Base-by-base conservation (phyloP, 192 early-diverging fungal species). In the Rhizophagus sp. region DNA sequence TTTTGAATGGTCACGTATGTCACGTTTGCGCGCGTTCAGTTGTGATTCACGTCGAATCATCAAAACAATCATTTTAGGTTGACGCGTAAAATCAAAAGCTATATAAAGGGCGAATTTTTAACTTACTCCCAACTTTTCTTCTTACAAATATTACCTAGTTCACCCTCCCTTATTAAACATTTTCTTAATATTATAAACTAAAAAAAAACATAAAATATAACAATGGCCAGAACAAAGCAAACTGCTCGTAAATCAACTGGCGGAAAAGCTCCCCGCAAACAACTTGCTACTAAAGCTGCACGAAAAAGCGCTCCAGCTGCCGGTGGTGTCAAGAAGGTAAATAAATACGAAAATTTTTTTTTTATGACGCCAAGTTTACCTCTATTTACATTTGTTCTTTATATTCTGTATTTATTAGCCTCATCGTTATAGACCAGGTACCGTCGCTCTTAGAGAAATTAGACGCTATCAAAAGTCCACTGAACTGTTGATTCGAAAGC, bases 221-320 rank as follows among this genome's bases (percentile, higher is more conserved):
- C 74, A 83, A 90, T 90, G 88, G 89, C 87, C 64, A 87, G 88
- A 82, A 89, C 88, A 70, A 89, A 97, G 90, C 97, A 99, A 87
- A 99, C 96, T 67, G 96, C 97, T 62, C 94, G 97, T 87, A 99
- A 99, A 89, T 98, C 97, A 65, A 99, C 98, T 78, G 98, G 98
- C 86, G 98, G 98, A 83, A 99, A 99, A 88, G 98, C 98, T 30
- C 98, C 98, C 66, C 93, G 97, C 82, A 99, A 98, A 91, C 96
- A 96, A 88, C 91, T 95, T 74, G 95, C 96, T 74, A 96, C 96
- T 86, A 96, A 95, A 90, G 96, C 95, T 39, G 97, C 98, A 30
- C 95, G 97, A 90, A 99, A 97, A 89, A 95, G 95, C n/a, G 96
- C 97, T 15, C 85, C 88, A 80, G 91, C 94, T 65, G 95, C 96